phyloP scores from a whole-genome alignment of 345 rosid genomes.

The Dimocarpus longan region DNA sequence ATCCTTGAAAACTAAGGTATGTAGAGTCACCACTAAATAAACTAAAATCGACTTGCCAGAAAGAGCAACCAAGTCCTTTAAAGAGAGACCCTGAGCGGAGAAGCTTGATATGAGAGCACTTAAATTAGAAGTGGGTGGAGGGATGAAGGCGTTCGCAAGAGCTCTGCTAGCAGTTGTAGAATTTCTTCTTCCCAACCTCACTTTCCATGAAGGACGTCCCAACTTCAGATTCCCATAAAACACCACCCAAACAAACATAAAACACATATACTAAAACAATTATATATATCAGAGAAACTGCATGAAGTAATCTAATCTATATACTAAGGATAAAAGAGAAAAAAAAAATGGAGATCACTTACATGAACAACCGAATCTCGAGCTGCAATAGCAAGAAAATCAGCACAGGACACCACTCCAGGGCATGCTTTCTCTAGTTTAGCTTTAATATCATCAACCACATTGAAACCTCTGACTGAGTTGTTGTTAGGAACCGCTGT shows the following conservation, averaged over 20 bases:
- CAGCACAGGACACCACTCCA: constrained; percentile 56
- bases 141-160: constrained; percentile 36
- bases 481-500: constrained; percentile 49
- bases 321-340: no score
- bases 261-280: not conserved
- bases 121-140: constrained; percentile 40
- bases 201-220: constrained; percentile 53
- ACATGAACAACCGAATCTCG: constrained; percentile 47
- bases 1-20: no score
- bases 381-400: constrained; percentile 54
- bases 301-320: not conserved
- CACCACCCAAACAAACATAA: not conserved
- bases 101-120: constrained; percentile 41
- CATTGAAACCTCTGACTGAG: constrained; percentile 50
- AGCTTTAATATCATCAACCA: constrained; percentile 47
- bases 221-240: constrained; percentile 29
- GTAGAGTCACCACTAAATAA: no score
- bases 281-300: not conserved
- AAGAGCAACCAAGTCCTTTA: constrained; percentile 45
- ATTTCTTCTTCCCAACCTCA: constrained; percentile 50
- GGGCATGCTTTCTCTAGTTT: constrained; percentile 52
- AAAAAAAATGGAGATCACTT: constrained; percentile 8
- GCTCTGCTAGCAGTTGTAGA: constrained; percentile 41
- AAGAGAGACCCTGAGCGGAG: constrained; percentile 42
- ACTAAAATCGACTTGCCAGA: not conserved